These are phyloP conservation scores for Talaromyces marneffei DNA, from an alignment of 2,329 filamentous ascomycete genomes.

Conservation along the genomic window DNA sequence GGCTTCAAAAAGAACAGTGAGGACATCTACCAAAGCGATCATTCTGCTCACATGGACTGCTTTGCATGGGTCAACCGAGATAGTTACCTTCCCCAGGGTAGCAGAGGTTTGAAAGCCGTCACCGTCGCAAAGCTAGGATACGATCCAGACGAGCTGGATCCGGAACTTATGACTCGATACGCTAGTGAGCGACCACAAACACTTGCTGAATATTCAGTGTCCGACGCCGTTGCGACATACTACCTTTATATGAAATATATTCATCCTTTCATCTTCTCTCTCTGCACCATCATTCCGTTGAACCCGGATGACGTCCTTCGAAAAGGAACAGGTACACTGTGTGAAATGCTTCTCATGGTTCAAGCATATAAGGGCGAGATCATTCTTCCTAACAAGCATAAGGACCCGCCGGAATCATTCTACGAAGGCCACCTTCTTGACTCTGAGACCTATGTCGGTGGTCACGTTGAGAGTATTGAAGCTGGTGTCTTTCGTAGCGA, in stretches of 20 bases:
- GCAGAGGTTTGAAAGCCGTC: constrained; percentile 92
- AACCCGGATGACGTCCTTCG: constrained; percentile 87
- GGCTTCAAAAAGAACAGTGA: constrained; percentile 93
- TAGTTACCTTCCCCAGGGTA: constrained; percentile 94
- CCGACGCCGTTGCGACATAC: constrained; percentile 96
- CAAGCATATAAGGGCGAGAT: constrained; percentile 91
- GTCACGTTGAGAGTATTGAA: constrained; percentile 98
- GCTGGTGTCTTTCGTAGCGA: constrained; percentile 94
- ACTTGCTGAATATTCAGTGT: constrained; percentile 95
- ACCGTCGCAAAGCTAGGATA: constrained; percentile 97
- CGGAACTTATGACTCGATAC: constrained; percentile 89
- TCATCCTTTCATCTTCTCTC: constrained; percentile 98
- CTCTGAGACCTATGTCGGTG: constrained; percentile 95
- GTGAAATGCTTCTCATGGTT: constrained; percentile 99
- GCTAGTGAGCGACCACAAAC: constrained; percentile 88
- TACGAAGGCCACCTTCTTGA: constrained; percentile 96
- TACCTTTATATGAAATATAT: constrained; percentile 99
- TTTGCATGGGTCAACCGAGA: constrained; percentile 99
- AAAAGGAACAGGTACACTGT: constrained; percentile 97
- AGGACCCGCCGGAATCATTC: constrained; percentile 83
- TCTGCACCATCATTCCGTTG: constrained; percentile 92
- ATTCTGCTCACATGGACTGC: constrained; percentile 98
- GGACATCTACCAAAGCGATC: constrained; percentile 92
- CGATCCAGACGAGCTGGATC: constrained; percentile 94
- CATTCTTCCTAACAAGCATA: constrained; percentile 91